These are phyloP conservation scores for Pythium sp. DNA, from an alignment of 352 stramenopile genomes.

Conservation along the genomic window DNA sequence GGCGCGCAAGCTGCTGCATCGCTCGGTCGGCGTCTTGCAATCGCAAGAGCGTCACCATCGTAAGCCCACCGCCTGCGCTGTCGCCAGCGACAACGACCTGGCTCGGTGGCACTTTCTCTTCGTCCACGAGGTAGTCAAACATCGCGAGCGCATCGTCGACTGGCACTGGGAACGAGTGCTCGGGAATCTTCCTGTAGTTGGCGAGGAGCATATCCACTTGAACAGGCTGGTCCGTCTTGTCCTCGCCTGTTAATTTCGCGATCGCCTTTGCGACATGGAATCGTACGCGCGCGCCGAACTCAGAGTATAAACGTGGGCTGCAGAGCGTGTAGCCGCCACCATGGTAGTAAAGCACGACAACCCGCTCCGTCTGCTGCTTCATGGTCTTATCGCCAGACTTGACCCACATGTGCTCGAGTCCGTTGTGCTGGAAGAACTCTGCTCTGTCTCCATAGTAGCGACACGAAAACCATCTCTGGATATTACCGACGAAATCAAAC, in stretches of 20 bases:
- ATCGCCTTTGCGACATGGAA: conserved; percentile 8
- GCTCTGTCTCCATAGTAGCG: conserved; percentile 10
- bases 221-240: conserved; percentile 11
- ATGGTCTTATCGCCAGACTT: not conserved
- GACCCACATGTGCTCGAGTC: conserved; percentile 48
- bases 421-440: conserved; percentile 27
- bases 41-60: conserved; percentile 38
- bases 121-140: conserved; percentile 37
- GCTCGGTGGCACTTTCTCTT: conserved; percentile 28
- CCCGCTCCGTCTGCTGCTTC: conserved; percentile 3
- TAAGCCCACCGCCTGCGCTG: conserved; percentile 39
- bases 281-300: conserved; percentile 24
- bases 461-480: conserved; percentile 23
- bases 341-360: conserved; percentile 43
- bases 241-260: conserved; percentile 19
- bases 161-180: conserved; percentile 38
- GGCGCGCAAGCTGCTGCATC: conserved; percentile 32
- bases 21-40: conserved; percentile 19
- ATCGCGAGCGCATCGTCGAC: conserved; percentile 34
- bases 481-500: conserved; percentile 13
- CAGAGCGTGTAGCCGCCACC: conserved; percentile 38
- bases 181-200: conserved; percentile 50
- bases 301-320: conserved; percentile 39
- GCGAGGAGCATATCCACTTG: conserved; percentile 41
- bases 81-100: conserved; percentile 41